phyloP scores from a whole-genome alignment of 306 rosid species.

The Inga laurina region DNA sequence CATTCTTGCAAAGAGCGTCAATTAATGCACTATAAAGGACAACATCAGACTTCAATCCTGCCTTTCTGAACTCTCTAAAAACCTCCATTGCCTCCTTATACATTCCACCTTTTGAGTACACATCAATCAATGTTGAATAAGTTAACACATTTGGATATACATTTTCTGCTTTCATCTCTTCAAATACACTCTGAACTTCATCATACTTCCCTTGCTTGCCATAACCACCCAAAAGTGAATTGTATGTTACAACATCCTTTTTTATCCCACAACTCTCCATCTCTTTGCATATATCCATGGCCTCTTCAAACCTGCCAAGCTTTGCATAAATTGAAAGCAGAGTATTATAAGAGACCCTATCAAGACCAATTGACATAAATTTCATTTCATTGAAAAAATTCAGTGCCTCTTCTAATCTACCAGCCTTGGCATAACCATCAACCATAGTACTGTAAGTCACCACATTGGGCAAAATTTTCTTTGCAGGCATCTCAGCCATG shows the following conservation, averaged over 20 bases:
- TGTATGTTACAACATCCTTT: conserved; percentile 77
- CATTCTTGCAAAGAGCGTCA: conserved; percentile 82
- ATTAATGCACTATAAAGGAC: conserved; percentile 86
- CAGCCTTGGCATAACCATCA: conserved; percentile 88
- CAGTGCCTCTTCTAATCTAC: conserved; percentile 76
- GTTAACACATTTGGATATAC: conserved; percentile 68
- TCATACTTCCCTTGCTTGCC: conserved; percentile 76
- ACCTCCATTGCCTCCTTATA: conserved; percentile 68
- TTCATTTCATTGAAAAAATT: conserved; percentile 70
- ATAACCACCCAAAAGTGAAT: conserved; percentile 84
- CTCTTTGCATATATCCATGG: conserved; percentile 57
- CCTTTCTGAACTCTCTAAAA: conserved; percentile 65
- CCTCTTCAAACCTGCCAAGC: conserved; percentile 84
- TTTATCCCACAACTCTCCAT: conserved; percentile 77
- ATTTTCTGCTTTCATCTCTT: conserved; percentile 62
- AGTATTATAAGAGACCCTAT: conserved; percentile 84
- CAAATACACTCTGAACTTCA: conserved; percentile 56
- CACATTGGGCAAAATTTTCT: conserved; percentile 68
- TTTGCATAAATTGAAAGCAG: conserved; percentile 75
- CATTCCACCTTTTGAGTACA: conserved; percentile 79
- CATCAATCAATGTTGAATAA: conserved; percentile 82
- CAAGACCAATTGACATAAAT: conserved; percentile 56
- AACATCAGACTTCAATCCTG: conserved; percentile 81
- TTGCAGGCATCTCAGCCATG: conserved; percentile 69
- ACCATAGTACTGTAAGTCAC: conserved; percentile 87